These are phyloP conservation scores for Biscogniauxia mediterranea DNA, from an alignment of 2,329 filamentous ascomycete species.

Conservation along the genomic window DNA sequence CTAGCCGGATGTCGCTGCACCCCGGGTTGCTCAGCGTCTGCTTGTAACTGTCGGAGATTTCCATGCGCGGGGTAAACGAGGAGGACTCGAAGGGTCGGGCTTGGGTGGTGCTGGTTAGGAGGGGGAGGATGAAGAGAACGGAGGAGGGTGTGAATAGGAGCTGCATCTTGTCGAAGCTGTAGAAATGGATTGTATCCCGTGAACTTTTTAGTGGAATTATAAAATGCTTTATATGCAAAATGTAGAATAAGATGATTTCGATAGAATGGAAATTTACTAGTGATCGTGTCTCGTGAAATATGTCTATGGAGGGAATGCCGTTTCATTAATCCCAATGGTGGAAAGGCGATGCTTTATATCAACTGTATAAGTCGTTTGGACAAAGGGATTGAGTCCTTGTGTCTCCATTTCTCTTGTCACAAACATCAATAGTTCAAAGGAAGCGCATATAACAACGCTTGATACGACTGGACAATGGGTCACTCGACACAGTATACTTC, in stretches of 20 bases:
- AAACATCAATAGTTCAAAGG: not conserved
- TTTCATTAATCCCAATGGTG: not conserved
- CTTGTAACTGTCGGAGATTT: slow-evolving; percentile 14
- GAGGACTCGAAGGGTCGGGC: slow-evolving; percentile 3
- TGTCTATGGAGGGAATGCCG: not conserved
- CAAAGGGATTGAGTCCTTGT: not conserved
- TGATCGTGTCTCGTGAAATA: too few species aligned
- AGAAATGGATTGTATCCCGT: not conserved
- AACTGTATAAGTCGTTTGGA: not conserved
- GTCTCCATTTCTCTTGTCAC: not conserved
- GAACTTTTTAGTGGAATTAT: too few species aligned
- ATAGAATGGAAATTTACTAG: too few species aligned
- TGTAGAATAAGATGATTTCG: too few species aligned
- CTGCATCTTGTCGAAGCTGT: not conserved
- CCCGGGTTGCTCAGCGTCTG: slow-evolving; percentile 9
- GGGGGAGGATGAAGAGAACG: not conserved
- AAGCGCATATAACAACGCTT: not conserved
- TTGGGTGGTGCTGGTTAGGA: not conserved
- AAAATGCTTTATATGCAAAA: too few species aligned
- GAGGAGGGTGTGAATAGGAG: not conserved
- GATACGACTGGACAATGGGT: not conserved
- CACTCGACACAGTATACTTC: not conserved
- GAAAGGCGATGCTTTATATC: not conserved
- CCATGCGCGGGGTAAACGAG: slow-evolving; percentile 7
- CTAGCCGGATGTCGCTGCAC: slow-evolving; percentile 12